Base-by-base conservation (phyloP, 805 yeast species). In the Komagataella populi region DNA sequence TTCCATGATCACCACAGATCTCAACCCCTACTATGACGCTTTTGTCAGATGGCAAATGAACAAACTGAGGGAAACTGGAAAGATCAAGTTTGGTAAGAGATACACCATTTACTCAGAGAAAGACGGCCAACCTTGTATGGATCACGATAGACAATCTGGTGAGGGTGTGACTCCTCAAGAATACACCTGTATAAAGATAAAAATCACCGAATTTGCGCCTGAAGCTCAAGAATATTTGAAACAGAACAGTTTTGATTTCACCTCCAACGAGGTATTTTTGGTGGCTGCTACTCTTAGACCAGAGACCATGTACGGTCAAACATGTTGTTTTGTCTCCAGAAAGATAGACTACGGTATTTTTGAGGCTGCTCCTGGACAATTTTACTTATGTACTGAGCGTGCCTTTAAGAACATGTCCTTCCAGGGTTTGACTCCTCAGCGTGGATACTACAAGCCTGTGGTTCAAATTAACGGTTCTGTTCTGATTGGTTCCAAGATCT, bases 81-180 rank as follows among this genome's bases (percentile, higher is more conserved):
- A 88, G 71, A 89, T 93, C 72, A 93, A 91, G 74, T 93, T 93
- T 60, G 99, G 99, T 69, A 95, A 91, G 74, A 84, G 99, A 72
- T 87, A 89, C 75, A 93, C 99, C 58, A 87, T 93, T 62, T 93
- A 87, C 72, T 90, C 98, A 46, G 96, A 89, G 65, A 91, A 87
- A 71, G 99, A 93, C 70, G 97, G 97, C 57, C 99, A 93, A 75
- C 95, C 99, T 45, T 93, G 99, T 76, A 90, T 93, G 91, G 99
- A 93, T 70, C 99, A 93, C 69, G 99, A 93, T 70, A 84, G 99
- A 76, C 85, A 79, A 69, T 80, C 91, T 49, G 99, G 99, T 66
- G 99, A 93, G 73, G 98, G 95, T 68, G 93, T 93, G 47, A 78
- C 83, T 58, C 97, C 99, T 46, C 98, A 93, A 71, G 99, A 93